Conservation (phyloP, 2,329 filamentous ascomycete genomes). For the Colletotrichum gloeosporioides region DNA sequence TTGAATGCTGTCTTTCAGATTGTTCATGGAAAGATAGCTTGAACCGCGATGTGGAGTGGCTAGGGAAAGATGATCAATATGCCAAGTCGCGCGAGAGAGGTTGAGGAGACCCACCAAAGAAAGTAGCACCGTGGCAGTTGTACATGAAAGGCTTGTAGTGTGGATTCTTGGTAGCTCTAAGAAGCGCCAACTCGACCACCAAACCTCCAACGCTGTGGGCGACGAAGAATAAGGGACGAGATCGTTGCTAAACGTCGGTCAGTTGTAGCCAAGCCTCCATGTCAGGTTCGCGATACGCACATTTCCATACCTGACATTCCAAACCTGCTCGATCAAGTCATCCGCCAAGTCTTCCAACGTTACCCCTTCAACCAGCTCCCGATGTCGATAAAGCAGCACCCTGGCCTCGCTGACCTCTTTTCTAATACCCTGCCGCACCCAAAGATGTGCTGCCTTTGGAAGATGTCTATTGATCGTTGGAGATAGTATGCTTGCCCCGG, state of each 20-base stretch:
- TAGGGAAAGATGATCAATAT: slow-evolving; percentile 23
- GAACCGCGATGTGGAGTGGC: slow-evolving; percentile 68
- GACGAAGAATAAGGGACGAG: slow-evolving; percentile 63
- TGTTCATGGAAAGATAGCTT: slow-evolving; percentile 64
- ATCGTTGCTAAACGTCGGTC: slow-evolving; percentile 25
- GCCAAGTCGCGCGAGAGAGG: neutral
- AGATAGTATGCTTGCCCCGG: slow-evolving; percentile 24
- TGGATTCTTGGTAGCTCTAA: slow-evolving; percentile 46
- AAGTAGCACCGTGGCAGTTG: slow-evolving; percentile 65
- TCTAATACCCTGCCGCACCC: slow-evolving; percentile 59
- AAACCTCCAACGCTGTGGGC: slow-evolving; percentile 67
- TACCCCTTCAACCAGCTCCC: slow-evolving; percentile 42
- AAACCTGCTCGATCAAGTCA: slow-evolving; percentile 50
- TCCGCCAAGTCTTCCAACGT: slow-evolving; percentile 51
- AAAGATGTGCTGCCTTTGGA: slow-evolving; percentile 44
- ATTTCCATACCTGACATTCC: slow-evolving; percentile 35
- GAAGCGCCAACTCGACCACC: slow-evolving; percentile 62
- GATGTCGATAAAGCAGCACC: slow-evolving; percentile 58
- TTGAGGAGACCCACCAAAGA: slow-evolving; percentile 52
- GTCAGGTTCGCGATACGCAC: slow-evolving; percentile 24
- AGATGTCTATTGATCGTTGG: slow-evolving; percentile 6
- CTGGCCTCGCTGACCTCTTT: slow-evolving; percentile 51
- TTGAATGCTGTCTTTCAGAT: slow-evolving; percentile 60
- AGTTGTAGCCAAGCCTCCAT: neutral
- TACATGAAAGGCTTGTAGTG: slow-evolving; percentile 51